phyloP scores from a whole-genome alignment of 495 filamentous ascomycete species.

The Tuber aestivum region DNA sequence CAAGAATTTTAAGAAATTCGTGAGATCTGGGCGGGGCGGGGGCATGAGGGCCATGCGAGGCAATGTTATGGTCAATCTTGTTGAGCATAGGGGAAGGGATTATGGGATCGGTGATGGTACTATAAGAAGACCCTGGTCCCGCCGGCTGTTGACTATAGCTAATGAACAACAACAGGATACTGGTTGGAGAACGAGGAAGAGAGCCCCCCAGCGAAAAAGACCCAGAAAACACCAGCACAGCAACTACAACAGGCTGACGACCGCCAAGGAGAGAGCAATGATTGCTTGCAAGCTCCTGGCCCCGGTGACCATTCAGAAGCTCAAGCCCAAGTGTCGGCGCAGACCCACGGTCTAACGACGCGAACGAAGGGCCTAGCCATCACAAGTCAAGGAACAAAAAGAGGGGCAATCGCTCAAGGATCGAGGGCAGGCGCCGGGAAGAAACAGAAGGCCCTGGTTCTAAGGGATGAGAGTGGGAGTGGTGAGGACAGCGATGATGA shows the following conservation, averaged over 20 bases:
- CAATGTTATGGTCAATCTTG: constrained; percentile 67
- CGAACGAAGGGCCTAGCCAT: constrained; percentile 1
- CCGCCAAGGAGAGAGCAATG: constrained; percentile 5
- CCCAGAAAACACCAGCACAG: constrained; percentile 5
- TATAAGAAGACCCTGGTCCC: not conserved
- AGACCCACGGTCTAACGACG: not conserved
- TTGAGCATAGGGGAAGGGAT: constrained; percentile 70
- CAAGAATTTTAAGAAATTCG: constrained; percentile 94
- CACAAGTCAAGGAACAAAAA: constrained; percentile 31
- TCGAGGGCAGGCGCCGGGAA: constrained; percentile 19
- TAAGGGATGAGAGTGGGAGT: constrained; percentile 21
- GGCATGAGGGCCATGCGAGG: constrained; percentile 47
- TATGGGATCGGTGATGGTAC: constrained; percentile 71
- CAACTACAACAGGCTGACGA: not conserved
- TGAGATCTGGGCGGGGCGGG: constrained; percentile 55
- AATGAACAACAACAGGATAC: constrained; percentile 22
- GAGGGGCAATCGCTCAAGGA: constrained; percentile 13
- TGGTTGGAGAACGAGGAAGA: constrained; percentile 26
- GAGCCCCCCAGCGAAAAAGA: constrained; percentile 1
- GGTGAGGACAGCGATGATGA: constrained; percentile 38
- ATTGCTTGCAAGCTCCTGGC: not conserved
- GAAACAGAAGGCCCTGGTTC: constrained; percentile 28
- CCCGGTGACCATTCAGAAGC: not conserved
- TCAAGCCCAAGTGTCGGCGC: constrained; percentile 14
- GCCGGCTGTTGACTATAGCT: not conserved